A percentile compares a stretch with the other conserved stretches of the same genome.
These are phyloP conservation scores for Naganishia randhawae DNA, from an alignment of 768 basidiomycete genomes.

Conservation along the genomic window DNA sequence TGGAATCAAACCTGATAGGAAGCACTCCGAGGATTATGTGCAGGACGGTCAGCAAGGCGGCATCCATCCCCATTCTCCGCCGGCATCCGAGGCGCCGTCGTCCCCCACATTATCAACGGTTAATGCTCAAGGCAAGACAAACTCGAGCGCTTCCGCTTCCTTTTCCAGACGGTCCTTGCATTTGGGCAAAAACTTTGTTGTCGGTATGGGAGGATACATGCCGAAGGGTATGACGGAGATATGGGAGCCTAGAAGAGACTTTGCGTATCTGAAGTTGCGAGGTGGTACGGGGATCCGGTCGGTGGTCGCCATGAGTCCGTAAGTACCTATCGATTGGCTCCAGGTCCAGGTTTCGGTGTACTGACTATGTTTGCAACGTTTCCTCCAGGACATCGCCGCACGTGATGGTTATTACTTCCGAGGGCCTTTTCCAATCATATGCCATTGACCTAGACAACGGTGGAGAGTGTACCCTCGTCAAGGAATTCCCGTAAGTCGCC, in stretches of 20 bases:
- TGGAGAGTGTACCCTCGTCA: conserved; percentile 89
- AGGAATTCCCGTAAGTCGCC: conserved; percentile 70
- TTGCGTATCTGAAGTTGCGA: conserved; percentile 78
- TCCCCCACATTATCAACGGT: conserved; percentile 35
- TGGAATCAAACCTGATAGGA: conserved; percentile 51
- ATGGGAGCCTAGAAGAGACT: conserved; percentile 95
- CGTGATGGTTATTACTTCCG: conserved; percentile 92
- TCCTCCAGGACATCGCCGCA: conserved; percentile 69
- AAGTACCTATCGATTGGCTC: conserved; percentile 45
- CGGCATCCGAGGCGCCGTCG: conserved; percentile 40
- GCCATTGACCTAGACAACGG: conserved; percentile 93
- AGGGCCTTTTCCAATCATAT: conserved; percentile 93
- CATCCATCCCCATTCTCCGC: conserved; percentile 30
- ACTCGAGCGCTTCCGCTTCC: conserved; percentile 37
- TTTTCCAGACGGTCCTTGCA: conserved; percentile 43
- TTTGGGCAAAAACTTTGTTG: conserved; percentile 49
- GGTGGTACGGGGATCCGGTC: conserved; percentile 70
- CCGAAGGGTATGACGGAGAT: conserved; percentile 87
- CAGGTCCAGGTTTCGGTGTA: background rate
- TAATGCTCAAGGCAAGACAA: conserved; percentile 20
- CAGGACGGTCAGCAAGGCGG: conserved; percentile 19
- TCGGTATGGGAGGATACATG: conserved; percentile 49
- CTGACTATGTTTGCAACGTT: background rate
- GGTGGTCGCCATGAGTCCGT: conserved; percentile 86
- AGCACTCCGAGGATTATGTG: background rate